Evolutionary conservation across 2,329 filamentous ascomycete genomes (phyloP), one percentile per base, ranked within the genome.

Genomic region (Biscogniauxia mediterranea): DNA sequence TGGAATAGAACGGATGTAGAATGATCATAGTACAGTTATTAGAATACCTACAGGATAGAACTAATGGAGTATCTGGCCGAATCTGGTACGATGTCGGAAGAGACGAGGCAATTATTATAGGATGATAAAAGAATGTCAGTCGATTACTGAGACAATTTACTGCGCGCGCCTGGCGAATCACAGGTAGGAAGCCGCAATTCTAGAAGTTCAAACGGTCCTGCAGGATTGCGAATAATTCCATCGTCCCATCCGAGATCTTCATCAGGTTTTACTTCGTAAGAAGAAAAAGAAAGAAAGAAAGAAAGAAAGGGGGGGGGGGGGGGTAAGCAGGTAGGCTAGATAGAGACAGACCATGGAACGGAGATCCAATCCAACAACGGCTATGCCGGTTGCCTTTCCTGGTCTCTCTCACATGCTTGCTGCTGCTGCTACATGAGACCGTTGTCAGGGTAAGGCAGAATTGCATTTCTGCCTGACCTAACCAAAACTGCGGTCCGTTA

Each of bases 61-160:
- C 28, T 32, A 9, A 32, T 32, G 2, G 23, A 15, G 7, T 4
- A 2, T 38, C 32, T 38, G 32, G 32, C 32, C 32, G 32, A 38
- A 38, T 38, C 7, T 38, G 32, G 32, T 38, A 38, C 32, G 8
- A 38, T 15, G 8, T 15, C 11, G 15, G 17, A 46, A 11, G 38
- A 46, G 17, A 46, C 38, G 13, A n/a, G 38, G 38, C 23, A 5
- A 23, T 46, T 9, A 13, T 23, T 51, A 17, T 9, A 52, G 28
- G 49, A 57, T 60, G 32, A 61, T 58, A 56, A 54, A 56, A 63
- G 59, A 46, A 46, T 46, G 13, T 46, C 38, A 46, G 11, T 46
- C 15, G 38, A 46, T 46, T 46, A 46, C 38, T 46, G 38, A 46
- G 38, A 46, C 38, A 46, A 46, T 17, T 17, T 46, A 5, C 38